Base-by-base conservation (phyloP, 1,284 basidiomycete genomes). In the Pseudozyma hubeiensis region DNA sequence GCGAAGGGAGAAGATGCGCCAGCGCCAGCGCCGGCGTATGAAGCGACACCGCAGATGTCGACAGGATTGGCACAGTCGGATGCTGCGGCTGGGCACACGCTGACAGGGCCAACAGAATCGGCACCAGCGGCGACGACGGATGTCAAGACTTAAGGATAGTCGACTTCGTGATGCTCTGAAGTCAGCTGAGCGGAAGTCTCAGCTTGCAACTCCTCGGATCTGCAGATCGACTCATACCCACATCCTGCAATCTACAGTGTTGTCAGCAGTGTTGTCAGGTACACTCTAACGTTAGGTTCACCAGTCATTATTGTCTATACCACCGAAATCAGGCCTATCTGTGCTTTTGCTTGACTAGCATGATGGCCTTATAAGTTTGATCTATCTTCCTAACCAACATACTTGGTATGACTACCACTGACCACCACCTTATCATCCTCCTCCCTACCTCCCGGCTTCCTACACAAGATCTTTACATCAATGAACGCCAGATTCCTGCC, bases 401-500 rank as follows among this genome's bases (percentile, higher is more conserved):
- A 74, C 55, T 77, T 77, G 30, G 71, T 77, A 50, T 77, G 75
- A 24, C 37, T 64, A 0, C 67, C 75, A 4, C 53, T 61, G 11
- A 57, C 64, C 4, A 77, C 64, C 10, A 75, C 54, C 11, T 56
- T 59, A 35, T 74, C 75, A 17, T 70, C 64, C 31, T 59, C 58
- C 29, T 67, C 64, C 1, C 49, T 52, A 4, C 35, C 67, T 4
- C 58, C 64, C 7, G 48, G 62, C 14, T 69, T 72, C n/a, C 65
- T 56, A 1, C 48, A 64, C 7, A 53, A 29, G 34, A 79, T 70
- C 47, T 75, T 47, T 3, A 79, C 77, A 24, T 64, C 65, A 51
- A 79, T 63, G 30, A 79, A 79, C 24, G 74, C 77, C n/a, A 79
- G 54, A 31, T 65, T 65, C 31, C 69, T 37, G 8, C 77, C 77